Base-by-base conservation (phyloP, 2,329 filamentous ascomycete genomes). In the Periconia sp. region DNA sequence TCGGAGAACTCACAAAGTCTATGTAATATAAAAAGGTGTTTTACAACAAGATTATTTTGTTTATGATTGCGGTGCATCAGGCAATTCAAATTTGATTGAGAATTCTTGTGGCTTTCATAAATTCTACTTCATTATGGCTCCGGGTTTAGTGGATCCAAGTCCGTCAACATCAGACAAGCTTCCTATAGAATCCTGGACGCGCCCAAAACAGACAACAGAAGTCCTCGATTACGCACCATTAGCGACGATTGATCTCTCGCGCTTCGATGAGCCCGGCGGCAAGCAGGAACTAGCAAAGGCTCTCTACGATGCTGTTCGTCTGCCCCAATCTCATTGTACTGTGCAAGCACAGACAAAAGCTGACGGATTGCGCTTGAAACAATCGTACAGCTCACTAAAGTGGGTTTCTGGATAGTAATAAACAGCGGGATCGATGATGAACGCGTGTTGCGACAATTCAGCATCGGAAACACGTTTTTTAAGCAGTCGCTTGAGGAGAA, bases 211-310 rank as follows among this genome's bases (percentile, higher is more conserved):
- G 11, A 64, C 61, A 15, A 55, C 52, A 37, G 58, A 63, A 33
- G 45, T 60, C 17, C 55, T 65, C n/a, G 58, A 64, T 11, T 65
- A 61, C 58, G 63, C 63, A 6, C 61, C 62, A 31, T 53, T 60
- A 15, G 47, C 58, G 6, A 56, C 52, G 14, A 57, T 60, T 40
- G 58, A 60, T 15, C 50, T 60, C 2, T 60, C 58, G 1, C 55
- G 52, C 13, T 60, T 50, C 19, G 58, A 60, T 31, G 50, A 52
- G 14, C 56, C 58, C 8, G 58, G 58, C n/a, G 58, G 58, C 23
- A 60, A 58, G 35, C 53, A 60, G 23, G 52, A 53, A 19, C 43
- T 60, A 13, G 58, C 58, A 9, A 50, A 52, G 45, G 50, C 56
- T 27, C 58, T 60, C 35, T 60, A 58, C 41, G 51, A 60, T 46